Evolutionary conservation across 1,139 yeast genomes (phyloP), one percentile per base, ranked within the genome.

Genomic region (Geotrichum klebahnii): DNA sequence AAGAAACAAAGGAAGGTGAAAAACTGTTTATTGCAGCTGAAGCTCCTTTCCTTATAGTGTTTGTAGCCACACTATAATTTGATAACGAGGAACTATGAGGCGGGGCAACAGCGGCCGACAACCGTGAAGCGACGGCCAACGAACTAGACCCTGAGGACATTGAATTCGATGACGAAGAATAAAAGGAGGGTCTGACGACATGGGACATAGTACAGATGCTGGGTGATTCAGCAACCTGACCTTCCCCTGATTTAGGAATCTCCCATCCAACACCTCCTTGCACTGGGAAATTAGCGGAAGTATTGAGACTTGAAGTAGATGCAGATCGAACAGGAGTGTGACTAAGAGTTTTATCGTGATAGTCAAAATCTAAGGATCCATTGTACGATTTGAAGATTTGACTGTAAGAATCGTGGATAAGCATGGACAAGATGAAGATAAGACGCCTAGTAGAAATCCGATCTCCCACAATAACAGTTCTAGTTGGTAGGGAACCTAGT

Each of bases 241-340:
- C 53, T 5, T 43, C 44, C 1, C 50, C 41, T 17, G 34, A 38
- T 32, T 53, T 54, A 12, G 62, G 60, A 10, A 61, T 54, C 29
- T 62, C 64, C 65, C 65, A 62, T n/a, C 64, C 64, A 0, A 54
- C 55, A 5, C 48, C 58, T 12, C 28, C 36, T 8, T 28, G 44
- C 10, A 40, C 20, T 5, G 35, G 28, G 51, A 51, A 49, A 29
- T 48, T 49, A 1, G 56, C 48, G 1, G 54, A 36, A 9, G 53
- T 1, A 48, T 28, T 22, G 32, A 24, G 32, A 23, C 31, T 17
- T 26, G 37, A n/a, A 2, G 19, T 3, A 10, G 40, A 24, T 8
- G 42, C 28, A 28, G 50, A 22, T 34, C 33, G 29, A 28, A 40
- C 17, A 42, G 19, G 10, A 34, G 47, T 10, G 28, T 26, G 44